A percentile compares a stretch with the other conserved stretches of the same genome.
These are phyloP conservation scores for Boletus vermiculosoides DNA, from an alignment of 768 basidiomycete genomes.

Conservation along the genomic window DNA sequence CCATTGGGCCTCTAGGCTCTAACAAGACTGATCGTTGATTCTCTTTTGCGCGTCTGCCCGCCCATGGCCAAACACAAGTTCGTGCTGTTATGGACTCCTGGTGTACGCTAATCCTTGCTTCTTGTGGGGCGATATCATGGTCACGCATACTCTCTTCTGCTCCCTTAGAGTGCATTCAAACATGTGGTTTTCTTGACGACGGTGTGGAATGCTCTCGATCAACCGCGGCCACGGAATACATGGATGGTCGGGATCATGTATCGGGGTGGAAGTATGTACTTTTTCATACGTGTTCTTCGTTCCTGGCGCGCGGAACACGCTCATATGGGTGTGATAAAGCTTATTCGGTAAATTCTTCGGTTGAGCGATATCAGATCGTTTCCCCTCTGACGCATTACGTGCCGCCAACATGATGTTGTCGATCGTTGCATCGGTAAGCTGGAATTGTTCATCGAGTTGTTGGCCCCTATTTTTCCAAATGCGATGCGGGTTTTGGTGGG, in stretches of 20 bases:
- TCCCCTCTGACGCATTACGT: slow-evolving; percentile 13
- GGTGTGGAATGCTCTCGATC: slow-evolving; percentile 31
- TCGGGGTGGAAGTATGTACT: slow-evolving; percentile 28
- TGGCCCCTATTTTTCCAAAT: no score
- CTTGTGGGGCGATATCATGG: background rate
- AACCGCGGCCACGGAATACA: slow-evolving; percentile 16
- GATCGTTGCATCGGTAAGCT: slow-evolving; percentile 24
- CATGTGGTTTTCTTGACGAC: slow-evolving; percentile 30
- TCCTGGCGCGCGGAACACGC: background rate
- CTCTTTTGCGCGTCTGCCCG: slow-evolving; percentile 18
- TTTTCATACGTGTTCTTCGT: slow-evolving; percentile 21
- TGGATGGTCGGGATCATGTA: slow-evolving; percentile 29
- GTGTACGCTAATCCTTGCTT: slow-evolving; percentile 13
- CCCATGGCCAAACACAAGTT: slow-evolving; percentile 22
- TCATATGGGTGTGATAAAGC: slow-evolving; percentile 11
- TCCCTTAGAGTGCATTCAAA: slow-evolving; percentile 31
- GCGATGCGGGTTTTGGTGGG: no score
- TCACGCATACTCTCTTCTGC: background rate
- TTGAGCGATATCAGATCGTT: background rate
- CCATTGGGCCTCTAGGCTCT: slow-evolving; percentile 5
- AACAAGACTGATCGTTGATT: slow-evolving; percentile 19
- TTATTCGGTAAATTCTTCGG: slow-evolving; percentile 23
- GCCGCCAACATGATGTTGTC: slow-evolving; percentile 24
- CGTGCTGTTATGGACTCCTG: slow-evolving; percentile 29
- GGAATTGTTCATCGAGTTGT: background rate